phyloP scores from a whole-genome alignment of 176 grass and related monocot genomes.

The Elaeis guineensis region DNA sequence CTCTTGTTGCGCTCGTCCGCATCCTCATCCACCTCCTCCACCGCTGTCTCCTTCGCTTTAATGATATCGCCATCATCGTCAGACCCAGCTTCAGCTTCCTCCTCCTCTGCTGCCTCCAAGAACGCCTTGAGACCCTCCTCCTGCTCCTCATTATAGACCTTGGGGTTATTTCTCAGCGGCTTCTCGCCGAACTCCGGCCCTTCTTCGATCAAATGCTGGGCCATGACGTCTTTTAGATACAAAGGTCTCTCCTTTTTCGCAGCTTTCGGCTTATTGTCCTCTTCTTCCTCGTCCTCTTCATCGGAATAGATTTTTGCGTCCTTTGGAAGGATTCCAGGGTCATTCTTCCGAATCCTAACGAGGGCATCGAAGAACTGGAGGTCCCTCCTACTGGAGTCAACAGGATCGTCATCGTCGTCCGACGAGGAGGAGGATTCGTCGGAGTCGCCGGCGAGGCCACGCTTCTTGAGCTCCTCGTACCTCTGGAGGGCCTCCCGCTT shows the following conservation, averaged over 20 bases:
- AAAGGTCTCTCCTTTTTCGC: constrained; percentile 62
- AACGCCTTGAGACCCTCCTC: constrained; percentile 56
- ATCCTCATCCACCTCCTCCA: constrained; percentile 22
- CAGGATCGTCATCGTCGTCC: constrained; percentile 13
- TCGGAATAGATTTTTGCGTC: constrained; percentile 54
- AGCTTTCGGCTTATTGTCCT: constrained; percentile 20
- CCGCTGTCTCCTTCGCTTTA: too few species aligned
- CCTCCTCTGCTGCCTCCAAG: too few species aligned
- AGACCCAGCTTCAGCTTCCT: too few species aligned
- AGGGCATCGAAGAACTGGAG: constrained; percentile 53
- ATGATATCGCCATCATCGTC: too few species aligned
- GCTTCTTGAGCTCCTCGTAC: constrained; percentile 53
- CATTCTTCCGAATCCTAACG: constrained; percentile 51
- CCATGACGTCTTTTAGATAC: constrained; percentile 90
- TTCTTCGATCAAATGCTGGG: constrained; percentile 68
- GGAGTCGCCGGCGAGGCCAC: constrained; percentile 19
- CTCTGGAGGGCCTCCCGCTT: constrained; percentile 53
- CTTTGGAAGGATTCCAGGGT: constrained; percentile 43
- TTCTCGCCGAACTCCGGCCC: constrained; percentile 54
- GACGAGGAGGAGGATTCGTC: constrained; percentile 20
- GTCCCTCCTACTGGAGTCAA: constrained; percentile 34
- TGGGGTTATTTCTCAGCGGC: constrained; percentile 43
- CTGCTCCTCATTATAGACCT: constrained; percentile 65
- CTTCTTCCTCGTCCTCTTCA: constrained; percentile 11
- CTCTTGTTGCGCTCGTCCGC: constrained; percentile 39